phyloP scores from a whole-genome alignment of 495 filamentous ascomycete species.

The Penicillium antarcticum region DNA sequence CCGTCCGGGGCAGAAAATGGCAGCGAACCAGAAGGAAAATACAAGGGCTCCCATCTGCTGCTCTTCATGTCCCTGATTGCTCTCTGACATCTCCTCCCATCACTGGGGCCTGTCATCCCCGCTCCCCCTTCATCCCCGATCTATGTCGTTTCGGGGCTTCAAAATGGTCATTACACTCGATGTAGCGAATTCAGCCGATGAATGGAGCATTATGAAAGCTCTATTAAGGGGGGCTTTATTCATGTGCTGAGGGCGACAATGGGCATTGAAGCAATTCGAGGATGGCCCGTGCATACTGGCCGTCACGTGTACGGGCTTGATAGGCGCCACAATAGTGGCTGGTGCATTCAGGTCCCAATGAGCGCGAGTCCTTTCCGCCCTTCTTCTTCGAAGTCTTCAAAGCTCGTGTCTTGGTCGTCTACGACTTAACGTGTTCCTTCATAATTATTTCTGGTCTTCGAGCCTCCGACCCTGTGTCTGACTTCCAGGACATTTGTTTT shows the following conservation, averaged over 20 bases:
- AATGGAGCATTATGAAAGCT: constrained; percentile 1
- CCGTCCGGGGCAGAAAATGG: constrained; percentile 28
- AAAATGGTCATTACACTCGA: background rate
- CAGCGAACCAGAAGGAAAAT: constrained; percentile 33
- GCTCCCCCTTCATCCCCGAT: background rate
- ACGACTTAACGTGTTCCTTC: constrained; percentile 7
- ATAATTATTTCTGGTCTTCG: constrained; percentile 2
- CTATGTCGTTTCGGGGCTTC: background rate
- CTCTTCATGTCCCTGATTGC: constrained; percentile 20
- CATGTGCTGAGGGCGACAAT: constrained; percentile 3
- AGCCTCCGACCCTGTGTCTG: background rate
- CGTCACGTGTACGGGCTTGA: no score
- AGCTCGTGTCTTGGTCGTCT: constrained; percentile 7
- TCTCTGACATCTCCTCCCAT: constrained; percentile 28
- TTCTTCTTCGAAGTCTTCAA: constrained; percentile 6
- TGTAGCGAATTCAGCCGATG: background rate
- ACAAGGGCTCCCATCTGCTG: constrained; percentile 16
- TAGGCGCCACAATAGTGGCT: constrained; percentile 20
- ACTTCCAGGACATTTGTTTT: constrained; percentile 3
- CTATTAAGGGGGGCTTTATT: constrained; percentile 1
- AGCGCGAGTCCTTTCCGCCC: constrained; percentile 25
- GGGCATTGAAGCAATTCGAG: constrained; percentile 11
- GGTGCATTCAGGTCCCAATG: constrained; percentile 8
- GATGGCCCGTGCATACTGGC: constrained; percentile 22
- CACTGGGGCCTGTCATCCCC: constrained; percentile 5